Evolutionary conservation across 495 filamentous ascomycete genomes (phyloP), one percentile per base, ranked within the genome.

Genomic region (Neurospora intermedia): DNA sequence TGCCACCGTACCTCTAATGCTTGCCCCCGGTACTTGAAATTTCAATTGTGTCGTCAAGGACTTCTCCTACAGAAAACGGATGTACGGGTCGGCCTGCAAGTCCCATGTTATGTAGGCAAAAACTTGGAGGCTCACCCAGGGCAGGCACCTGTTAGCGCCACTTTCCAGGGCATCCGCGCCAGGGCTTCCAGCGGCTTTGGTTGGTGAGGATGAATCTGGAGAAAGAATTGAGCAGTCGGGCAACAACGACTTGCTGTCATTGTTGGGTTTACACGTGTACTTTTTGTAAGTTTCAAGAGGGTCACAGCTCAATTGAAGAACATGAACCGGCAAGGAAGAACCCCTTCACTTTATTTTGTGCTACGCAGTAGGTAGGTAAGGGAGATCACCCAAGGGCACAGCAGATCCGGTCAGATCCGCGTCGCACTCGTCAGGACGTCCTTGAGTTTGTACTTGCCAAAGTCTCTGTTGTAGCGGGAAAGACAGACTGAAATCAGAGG

Each of bases 61-160:
- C 15, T 8, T 35, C 0, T 8, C 3, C 0, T 66, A 66, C 54
- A 66, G 3, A 0, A 62, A 62, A 62, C 15, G 6, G 6, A 13
- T 6, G 6, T 8, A 1, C 7, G 1, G 7, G 4, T 3, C 2
- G 1, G 11, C 6, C 1, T 15, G 5, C 13, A 16, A 20, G 6
- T 31, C 13, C 7, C 5, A 16, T 18, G 35, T 66, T 66, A 1
- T 66, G 27, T 66, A 66, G 4, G 2, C 2, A 2, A 2, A 18
- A 9, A 7, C 54, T 66, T 6, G 10, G 15, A 66, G 54, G 13
- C 27, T 27, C 27, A 18, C 6, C 54, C 54, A n/a, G n/a, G n/a
- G n/a, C n/a, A n/a, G n/a, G n/a, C n/a, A 35, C 27, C 27, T 66
- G 54, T 35, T 66, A 66, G 54, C 15, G 54, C 54, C 54, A 66